These are phyloP conservation scores for Gentiana straminea DNA, from an alignment of 257 asterid species.

Conservation along the genomic window DNA sequence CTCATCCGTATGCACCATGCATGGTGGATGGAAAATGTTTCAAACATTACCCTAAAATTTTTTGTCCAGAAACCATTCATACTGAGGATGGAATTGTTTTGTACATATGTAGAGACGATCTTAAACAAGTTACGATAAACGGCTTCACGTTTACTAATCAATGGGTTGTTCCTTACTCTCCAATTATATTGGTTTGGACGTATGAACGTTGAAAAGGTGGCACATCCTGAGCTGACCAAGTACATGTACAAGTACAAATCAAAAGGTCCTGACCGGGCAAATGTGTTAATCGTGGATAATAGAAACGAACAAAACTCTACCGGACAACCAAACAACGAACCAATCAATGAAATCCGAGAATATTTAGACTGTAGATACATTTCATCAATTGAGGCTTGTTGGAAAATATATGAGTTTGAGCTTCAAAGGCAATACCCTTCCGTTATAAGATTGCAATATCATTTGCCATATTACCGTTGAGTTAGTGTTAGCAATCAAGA, in stretches of 20 bases:
- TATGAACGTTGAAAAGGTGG: not conserved
- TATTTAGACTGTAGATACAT: not conserved
- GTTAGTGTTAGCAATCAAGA: not conserved
- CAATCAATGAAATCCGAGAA: not conserved
- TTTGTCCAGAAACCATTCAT: not conserved
- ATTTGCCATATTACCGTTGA: not conserved
- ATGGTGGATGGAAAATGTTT: too few species aligned
- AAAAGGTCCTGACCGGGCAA: too few species aligned
- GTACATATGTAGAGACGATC: not conserved
- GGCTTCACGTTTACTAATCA: not conserved
- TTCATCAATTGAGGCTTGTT: not conserved
- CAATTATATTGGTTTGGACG: not conserved
- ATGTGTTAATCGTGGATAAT: not conserved
- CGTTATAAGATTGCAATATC: not conserved
- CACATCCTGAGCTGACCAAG: not conserved
- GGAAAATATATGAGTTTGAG: not conserved
- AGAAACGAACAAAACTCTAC: not conserved
- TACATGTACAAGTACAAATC: too few species aligned
- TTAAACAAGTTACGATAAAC: not conserved
- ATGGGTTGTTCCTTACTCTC: not conserved
- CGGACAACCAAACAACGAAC: not conserved
- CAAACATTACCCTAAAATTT: not conserved
- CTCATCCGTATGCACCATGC: not conserved
- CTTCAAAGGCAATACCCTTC: not conserved
- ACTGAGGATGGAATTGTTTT: not conserved